Evolutionary conservation across 2,329 filamentous ascomycete species (phyloP).

Genomic region (Colletotrichum musicola): DNA sequence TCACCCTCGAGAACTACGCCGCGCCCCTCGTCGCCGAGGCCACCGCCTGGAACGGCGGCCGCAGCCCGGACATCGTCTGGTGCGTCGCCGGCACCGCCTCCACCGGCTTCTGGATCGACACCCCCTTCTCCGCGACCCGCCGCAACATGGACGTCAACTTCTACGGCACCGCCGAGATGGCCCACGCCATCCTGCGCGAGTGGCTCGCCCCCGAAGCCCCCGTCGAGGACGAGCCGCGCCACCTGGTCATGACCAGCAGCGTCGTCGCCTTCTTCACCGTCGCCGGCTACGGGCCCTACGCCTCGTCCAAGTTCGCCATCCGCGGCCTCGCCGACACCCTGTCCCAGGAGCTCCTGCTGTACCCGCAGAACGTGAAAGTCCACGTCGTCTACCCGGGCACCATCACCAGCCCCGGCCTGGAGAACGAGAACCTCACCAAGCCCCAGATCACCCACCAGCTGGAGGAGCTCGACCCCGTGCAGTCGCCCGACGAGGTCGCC

Average conservation of each 20-base stretch:
- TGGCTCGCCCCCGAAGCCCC: constrained; percentile 74
- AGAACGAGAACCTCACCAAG: constrained; percentile 82
- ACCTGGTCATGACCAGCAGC: constrained; percentile 90
- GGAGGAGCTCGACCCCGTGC: constrained; percentile 84
- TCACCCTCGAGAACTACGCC: constrained; percentile 78
- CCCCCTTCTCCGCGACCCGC: constrained; percentile 73
- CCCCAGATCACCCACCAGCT: constrained; percentile 82
- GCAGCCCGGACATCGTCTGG: constrained; percentile 88
- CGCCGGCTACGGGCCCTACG: constrained; percentile 86
- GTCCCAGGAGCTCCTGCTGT: constrained; percentile 85
- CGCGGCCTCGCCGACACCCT: constrained; percentile 86
- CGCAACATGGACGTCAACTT: constrained; percentile 94
- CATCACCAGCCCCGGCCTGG: constrained; percentile 81
- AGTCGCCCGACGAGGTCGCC: constrained; percentile 85
- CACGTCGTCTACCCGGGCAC: constrained; percentile 88
- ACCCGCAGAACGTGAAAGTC: constrained; percentile 84
- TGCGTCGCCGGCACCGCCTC: constrained; percentile 82
- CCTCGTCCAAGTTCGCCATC: constrained; percentile 87
- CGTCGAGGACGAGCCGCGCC: constrained; percentile 68
- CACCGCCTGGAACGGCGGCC: constrained; percentile 81
- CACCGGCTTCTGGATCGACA: constrained; percentile 84
- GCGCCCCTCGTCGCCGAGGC: constrained; percentile 77
- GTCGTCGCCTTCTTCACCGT: constrained; percentile 81
- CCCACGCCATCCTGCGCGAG: constrained; percentile 79
- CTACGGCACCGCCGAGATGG: constrained; percentile 87